Conservation (phyloP, 306 rosid genomes). For the Inga leiocalycina region DNA sequence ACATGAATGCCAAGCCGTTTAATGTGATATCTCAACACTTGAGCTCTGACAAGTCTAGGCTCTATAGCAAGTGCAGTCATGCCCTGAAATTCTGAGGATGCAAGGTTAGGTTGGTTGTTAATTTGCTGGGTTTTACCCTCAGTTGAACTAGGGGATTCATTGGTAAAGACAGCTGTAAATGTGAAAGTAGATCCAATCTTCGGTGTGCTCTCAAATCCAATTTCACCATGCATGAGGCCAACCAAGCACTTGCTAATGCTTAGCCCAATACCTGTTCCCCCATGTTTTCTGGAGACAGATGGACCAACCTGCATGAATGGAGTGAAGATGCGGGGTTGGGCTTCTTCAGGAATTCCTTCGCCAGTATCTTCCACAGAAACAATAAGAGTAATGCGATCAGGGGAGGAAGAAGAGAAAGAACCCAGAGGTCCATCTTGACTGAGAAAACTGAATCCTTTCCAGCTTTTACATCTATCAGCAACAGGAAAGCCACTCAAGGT, state of each 20-base stretch:
- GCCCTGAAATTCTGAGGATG: conserved; percentile 71
- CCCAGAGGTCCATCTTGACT: conserved; percentile 61
- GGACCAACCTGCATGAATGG: conserved; percentile 98
- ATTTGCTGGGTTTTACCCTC: conserved; percentile 58
- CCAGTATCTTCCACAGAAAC: conserved; percentile 99
- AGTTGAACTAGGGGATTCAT: conserved; percentile 47
- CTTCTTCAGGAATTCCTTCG: conserved; percentile 80
- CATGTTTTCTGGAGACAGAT: conserved; percentile 86
- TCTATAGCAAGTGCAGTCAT: conserved; percentile 81
- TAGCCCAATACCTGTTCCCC: conserved; percentile 96
- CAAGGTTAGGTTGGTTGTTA: conserved; percentile 57
- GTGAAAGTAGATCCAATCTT: conserved; percentile 92
- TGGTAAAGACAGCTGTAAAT: conserved; percentile 77
- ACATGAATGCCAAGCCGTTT: conserved; percentile 81
- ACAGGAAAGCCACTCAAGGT: conserved; percentile 89
- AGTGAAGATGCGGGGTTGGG: conserved; percentile 79
- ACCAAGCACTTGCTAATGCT: conserved; percentile 98
- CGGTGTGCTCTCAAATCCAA: conserved; percentile 83
- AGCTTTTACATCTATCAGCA: conserved; percentile 67
- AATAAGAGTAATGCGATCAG: conserved; percentile 66
- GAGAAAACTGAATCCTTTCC: conserved; percentile 68
- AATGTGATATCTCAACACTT: conserved; percentile 88
- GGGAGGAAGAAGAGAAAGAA: conserved; percentile 56
- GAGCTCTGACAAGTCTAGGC: conserved; percentile 71
- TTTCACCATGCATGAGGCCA: conserved; percentile 95